These are phyloP conservation scores for Triticum dicoccoides DNA, from an alignment of 176 grass and related monocot genomes.

Conservation along the genomic window DNA sequence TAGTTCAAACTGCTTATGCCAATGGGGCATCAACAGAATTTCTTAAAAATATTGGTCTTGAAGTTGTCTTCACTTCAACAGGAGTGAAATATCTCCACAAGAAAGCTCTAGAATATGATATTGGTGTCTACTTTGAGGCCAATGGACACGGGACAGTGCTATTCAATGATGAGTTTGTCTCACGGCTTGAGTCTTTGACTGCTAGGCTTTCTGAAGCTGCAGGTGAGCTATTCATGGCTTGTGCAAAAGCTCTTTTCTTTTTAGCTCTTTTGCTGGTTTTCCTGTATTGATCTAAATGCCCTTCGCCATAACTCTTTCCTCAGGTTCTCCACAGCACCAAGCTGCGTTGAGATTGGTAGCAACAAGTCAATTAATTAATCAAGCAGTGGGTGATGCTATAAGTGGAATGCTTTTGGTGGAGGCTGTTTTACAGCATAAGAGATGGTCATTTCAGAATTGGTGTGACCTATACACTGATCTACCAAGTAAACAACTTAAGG, in stretches of 20 bases:
- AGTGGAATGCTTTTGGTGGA: slow-evolving; percentile 90
- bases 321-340: slow-evolving; percentile 55
- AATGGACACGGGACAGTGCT: slow-evolving; percentile 89
- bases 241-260: neutral
- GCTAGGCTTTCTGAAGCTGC: slow-evolving; percentile 33
- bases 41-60: slow-evolving; percentile 63
- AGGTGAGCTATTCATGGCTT: slow-evolving; percentile 31
- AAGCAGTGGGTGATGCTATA: slow-evolving; percentile 87
- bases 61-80: slow-evolving; percentile 79
- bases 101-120: slow-evolving; percentile 82
- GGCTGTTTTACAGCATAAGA: slow-evolving; percentile 74
- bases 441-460: slow-evolving; percentile 88
- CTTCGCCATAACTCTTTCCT: neutral
- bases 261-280: neutral
- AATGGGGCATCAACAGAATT: slow-evolving; percentile 87
- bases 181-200: slow-evolving; percentile 36
- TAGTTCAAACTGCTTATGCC: slow-evolving; percentile 93
- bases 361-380: slow-evolving; percentile 80
- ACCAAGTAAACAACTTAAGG: slow-evolving; percentile 89
- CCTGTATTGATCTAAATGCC: neutral
- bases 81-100: slow-evolving; percentile 96
- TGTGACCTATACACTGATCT: slow-evolving; percentile 85
- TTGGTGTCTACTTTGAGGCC: slow-evolving; percentile 96
- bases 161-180: slow-evolving; percentile 64
- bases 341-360: slow-evolving; percentile 73